Evolutionary conservation across 164 flowering plant species (phyloP).

Genomic region (Vitis labrusca): DNA sequence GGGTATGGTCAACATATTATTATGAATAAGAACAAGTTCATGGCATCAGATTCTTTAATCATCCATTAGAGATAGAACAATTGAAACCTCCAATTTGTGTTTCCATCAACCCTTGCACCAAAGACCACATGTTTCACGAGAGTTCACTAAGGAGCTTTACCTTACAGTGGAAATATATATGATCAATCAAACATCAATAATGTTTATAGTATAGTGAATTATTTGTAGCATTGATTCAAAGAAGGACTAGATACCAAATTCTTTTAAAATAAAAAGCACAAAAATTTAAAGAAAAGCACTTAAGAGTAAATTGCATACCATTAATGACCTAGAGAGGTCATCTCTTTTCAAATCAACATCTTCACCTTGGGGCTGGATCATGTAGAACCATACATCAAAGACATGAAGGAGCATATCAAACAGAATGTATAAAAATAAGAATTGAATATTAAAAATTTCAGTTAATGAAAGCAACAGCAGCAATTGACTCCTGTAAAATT

Average conservation of each 20-base stretch:
- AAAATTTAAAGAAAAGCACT: constrained; percentile 1
- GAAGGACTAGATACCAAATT: background rate
- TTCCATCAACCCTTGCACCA: background rate
- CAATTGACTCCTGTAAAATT: no score
- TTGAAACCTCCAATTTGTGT: background rate
- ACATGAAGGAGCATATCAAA: no score
- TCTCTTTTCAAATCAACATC: constrained; percentile 66
- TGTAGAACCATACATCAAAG: no score
- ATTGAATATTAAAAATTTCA: no score
- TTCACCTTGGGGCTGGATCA: constrained; percentile 55
- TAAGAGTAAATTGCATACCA: constrained; percentile 52
- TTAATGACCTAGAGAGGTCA: constrained; percentile 77
- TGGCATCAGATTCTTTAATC: no score
- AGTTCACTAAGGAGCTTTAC: background rate
- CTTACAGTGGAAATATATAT: background rate
- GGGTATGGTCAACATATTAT: no score
- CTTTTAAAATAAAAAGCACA: background rate
- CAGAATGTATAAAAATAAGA: no score
- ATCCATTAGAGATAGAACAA: background rate
- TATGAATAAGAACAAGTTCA: no score
- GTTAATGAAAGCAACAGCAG: no score
- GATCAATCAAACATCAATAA: background rate
- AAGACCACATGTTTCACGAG: background rate
- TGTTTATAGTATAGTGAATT: no score
- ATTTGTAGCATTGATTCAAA: background rate